phyloP scores from a whole-genome alignment of 257 asterid species.

The Thymus mandschuricus region DNA sequence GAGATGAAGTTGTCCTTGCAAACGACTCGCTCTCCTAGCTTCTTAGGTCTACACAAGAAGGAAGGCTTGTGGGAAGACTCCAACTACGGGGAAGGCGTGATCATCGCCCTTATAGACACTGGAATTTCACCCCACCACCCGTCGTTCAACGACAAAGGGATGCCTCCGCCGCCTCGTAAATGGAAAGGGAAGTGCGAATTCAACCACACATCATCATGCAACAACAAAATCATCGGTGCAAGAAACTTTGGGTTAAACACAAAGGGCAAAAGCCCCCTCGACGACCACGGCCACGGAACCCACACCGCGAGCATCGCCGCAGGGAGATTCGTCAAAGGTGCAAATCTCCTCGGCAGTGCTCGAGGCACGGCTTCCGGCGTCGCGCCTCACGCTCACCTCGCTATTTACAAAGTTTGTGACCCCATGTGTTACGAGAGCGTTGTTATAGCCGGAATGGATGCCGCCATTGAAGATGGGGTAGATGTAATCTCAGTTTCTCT shows the following conservation, averaged over 20 bases:
- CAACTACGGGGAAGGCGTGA: conserved; percentile 36
- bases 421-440: conserved; percentile 26
- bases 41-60: conserved; percentile 38
- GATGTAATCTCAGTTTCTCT: conserved; percentile 41
- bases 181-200: conserved; percentile 47
- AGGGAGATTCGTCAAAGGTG: conserved; percentile 25
- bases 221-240: conserved; percentile 37
- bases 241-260: too few relatives aligned
- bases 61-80: conserved; percentile 38
- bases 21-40: conserved; percentile 45
- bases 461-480: conserved; percentile 40
- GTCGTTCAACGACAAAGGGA: conserved; percentile 36
- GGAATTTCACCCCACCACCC: conserved; percentile 44
- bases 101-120: conserved; percentile 37
- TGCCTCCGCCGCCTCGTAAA: conserved; percentile 45
- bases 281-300: conserved; percentile 35
- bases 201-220: conserved; percentile 8
- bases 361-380: conserved; percentile 37
- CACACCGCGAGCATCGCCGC: conserved; percentile 36
- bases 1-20: conserved; percentile 1
- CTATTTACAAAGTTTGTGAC: conserved; percentile 41
- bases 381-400: conserved; percentile 38
- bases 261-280: conserved; percentile 19
- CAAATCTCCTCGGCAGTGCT: conserved; percentile 26
- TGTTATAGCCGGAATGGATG: conserved; percentile 37